Conservation (phyloP, 345 rosid species). For the Cardamine chenopodiifolia region DNA sequence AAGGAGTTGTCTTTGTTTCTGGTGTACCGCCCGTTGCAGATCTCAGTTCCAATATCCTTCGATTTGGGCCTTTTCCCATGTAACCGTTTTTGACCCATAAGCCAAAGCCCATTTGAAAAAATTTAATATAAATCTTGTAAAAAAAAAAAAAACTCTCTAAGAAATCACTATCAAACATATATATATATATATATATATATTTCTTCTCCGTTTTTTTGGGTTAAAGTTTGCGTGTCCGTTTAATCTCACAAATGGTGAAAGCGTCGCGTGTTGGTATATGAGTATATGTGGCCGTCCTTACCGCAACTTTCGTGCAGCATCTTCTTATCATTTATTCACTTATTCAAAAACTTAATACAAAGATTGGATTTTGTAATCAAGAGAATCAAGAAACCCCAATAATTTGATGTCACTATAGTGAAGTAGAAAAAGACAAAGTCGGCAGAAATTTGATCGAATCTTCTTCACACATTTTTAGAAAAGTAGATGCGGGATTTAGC, state of each 20-base stretch:
- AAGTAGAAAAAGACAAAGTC: slow-evolving; percentile 31
- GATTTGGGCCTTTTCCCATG: too few species aligned
- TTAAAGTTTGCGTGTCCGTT: slow-evolving; percentile 7
- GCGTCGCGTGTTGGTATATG: slow-evolving; percentile 24
- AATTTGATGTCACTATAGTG: slow-evolving; percentile 24
- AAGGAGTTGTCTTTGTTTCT: too few species aligned
- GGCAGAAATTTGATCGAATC: slow-evolving; percentile 27
- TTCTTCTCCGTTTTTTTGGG: slow-evolving; percentile 1
- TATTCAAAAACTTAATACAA: slow-evolving; percentile 5
- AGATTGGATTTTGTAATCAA: slow-evolving; percentile 1
- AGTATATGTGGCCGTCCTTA: slow-evolving; percentile 24
- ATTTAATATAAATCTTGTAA: too few species aligned
- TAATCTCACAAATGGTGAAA: slow-evolving; percentile 24
- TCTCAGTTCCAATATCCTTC: too few species aligned
- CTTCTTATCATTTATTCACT: slow-evolving; percentile 21
- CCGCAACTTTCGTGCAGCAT: slow-evolving; percentile 28
- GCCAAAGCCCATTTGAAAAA: too few species aligned
- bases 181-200: too few species aligned
- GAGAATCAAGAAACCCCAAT: slow-evolving; percentile 8
- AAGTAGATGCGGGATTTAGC: slow-evolving; percentile 13
- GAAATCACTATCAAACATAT: slow-evolving; percentile 13
- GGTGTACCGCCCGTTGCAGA: too few species aligned
- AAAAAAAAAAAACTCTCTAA: too few species aligned
- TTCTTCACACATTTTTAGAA: slow-evolving; percentile 23
- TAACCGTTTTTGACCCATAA: too few species aligned